These are phyloP conservation scores for Aspergillus texensis DNA, from an alignment of 2,329 filamentous ascomycete species.

Conservation along the genomic window DNA sequence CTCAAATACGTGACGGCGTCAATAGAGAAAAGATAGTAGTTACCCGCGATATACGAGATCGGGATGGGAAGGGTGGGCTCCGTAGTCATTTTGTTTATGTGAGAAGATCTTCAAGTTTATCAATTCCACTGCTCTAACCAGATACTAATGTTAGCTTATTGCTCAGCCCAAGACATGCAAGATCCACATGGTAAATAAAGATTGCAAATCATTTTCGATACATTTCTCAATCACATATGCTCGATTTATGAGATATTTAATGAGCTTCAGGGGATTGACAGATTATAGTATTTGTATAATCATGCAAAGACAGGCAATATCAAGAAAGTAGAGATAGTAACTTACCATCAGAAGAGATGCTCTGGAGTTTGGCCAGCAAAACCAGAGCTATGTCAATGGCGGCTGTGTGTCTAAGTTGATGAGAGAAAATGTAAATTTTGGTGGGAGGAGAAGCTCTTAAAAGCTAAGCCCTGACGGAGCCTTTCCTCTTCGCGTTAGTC, in stretches of 20 bases:
- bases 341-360: constrained; percentile 34
- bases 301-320: constrained; percentile 53
- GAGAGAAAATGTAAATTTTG: constrained; percentile 18
- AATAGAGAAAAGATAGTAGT: constrained; percentile 88
- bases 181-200: constrained; percentile 13
- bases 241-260: constrained; percentile 37
- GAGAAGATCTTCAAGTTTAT: neutral
- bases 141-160: constrained; percentile 26
- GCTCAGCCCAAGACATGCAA: constrained; percentile 10
- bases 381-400: constrained; percentile 21
- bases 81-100: constrained; percentile 31
- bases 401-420: constrained; percentile 11
- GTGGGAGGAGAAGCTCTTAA: constrained; percentile 13
- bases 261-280: constrained; percentile 80
- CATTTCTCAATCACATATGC: constrained; percentile 48
- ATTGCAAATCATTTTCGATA: constrained; percentile 40
- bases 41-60: constrained; percentile 77
- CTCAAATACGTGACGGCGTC: constrained; percentile 77
- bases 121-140: neutral
- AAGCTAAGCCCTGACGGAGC: constrained; percentile 8
- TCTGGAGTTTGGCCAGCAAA: constrained; percentile 34
- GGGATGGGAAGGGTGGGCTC: constrained; percentile 63
- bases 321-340: constrained; percentile 2
- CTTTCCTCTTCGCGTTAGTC: constrained; percentile 12
- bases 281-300: constrained; percentile 69